These are phyloP conservation scores for Metroxylon sagu DNA, from an alignment of 176 grass and related monocot species.

Conservation along the genomic window DNA sequence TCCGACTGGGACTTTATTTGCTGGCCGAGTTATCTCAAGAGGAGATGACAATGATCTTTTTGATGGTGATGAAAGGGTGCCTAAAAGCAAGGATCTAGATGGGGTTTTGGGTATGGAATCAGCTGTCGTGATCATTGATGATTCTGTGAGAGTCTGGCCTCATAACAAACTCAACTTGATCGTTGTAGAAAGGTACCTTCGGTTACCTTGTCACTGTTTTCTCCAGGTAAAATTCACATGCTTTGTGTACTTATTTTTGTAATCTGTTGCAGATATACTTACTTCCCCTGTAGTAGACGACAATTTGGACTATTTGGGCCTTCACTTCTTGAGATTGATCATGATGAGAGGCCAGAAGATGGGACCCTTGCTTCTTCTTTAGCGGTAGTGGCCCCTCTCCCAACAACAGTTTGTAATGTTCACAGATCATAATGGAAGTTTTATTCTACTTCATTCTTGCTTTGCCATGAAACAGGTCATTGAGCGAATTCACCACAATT, in stretches of 20 bases:
- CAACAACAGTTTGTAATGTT: too few species aligned
- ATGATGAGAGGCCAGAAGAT: conserved; percentile 83
- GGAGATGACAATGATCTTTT: conserved; percentile 63
- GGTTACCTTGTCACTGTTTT: conserved; percentile 11
- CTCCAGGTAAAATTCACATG: background rate
- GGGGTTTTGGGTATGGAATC: conserved; percentile 96
- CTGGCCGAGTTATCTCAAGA: conserved; percentile 89
- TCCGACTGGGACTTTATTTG: conserved; percentile 63
- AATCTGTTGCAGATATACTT: conserved; percentile 67
- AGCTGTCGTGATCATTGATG: conserved; percentile 91
- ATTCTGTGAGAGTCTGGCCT: conserved; percentile 87
- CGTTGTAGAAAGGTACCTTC: conserved; percentile 77
- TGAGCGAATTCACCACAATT: conserved; percentile 60
- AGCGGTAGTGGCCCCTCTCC: conserved; percentile 24
- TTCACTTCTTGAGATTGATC: conserved; percentile 85
- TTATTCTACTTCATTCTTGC: conserved; percentile 14
- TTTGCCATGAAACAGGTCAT: conserved; percentile 51
- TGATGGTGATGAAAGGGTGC: conserved; percentile 69
- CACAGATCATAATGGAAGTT: too few species aligned
- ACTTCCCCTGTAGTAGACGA: conserved; percentile 94
- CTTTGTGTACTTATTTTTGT: conserved; percentile 4
- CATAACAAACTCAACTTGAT: conserved; percentile 96
- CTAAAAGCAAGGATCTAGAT: conserved; percentile 97
- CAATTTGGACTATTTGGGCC: conserved; percentile 89
- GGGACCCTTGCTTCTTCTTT: conserved; percentile 87